Evolutionary conservation across 306 rosid species (phyloP).

Genomic region (Luffa acutangula): DNA sequence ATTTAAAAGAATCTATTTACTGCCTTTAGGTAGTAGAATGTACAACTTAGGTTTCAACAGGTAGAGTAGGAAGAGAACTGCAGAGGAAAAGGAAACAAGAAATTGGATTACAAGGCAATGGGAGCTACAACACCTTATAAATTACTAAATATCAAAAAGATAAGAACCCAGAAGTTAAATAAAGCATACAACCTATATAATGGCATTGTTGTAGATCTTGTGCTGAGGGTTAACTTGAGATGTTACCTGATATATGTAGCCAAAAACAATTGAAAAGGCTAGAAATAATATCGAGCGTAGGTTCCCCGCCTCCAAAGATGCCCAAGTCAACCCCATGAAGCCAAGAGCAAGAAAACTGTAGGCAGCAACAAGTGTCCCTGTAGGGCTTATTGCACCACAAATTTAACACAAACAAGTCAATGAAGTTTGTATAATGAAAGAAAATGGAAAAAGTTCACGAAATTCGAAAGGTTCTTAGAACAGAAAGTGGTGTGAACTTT

Average conservation of each 20-base stretch:
- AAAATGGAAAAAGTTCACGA: not conserved
- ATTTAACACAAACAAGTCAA: constrained; percentile 4
- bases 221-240: not conserved
- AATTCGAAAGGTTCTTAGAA: not conserved
- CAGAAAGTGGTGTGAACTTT: constrained; percentile 16
- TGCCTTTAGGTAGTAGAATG: not conserved
- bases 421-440: not conserved
- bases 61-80: not conserved
- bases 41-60: not conserved
- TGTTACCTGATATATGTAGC: constrained; percentile 73
- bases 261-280: constrained; percentile 54
- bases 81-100: not conserved
- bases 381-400: constrained; percentile 44
- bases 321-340: constrained; percentile 57
- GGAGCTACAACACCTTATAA: not conserved
- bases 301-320: constrained; percentile 49
- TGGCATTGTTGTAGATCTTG: not conserved
- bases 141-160: not conserved
- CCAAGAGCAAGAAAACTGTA: constrained; percentile 58
- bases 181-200: not conserved
- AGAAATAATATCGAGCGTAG: constrained; percentile 49
- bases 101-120: not conserved
- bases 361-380: constrained; percentile 57
- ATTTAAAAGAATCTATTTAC: not conserved
- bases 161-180: not conserved